These are phyloP conservation scores for Tricholoma terreum DNA, from an alignment of 768 basidiomycete genomes.

Conservation along the genomic window DNA sequence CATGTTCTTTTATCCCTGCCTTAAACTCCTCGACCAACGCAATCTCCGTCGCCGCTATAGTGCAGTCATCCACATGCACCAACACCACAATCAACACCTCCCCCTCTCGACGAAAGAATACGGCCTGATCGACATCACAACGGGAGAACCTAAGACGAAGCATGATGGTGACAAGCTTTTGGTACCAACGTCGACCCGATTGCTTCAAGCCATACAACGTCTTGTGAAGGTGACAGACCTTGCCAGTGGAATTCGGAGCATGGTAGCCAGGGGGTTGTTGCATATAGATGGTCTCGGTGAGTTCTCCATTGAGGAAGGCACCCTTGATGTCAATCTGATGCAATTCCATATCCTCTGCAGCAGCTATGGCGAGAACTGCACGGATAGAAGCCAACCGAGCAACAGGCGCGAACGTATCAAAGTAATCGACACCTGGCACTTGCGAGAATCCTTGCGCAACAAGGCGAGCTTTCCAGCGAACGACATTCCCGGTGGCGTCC, in stretches of 20 bases:
- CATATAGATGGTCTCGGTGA: too few species aligned
- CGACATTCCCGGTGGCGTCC: conserved; percentile 26
- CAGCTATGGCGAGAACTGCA: conserved; percentile 26
- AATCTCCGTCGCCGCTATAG: conserved; percentile 22
- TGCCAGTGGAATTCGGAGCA: too few species aligned
- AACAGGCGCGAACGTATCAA: too few species aligned
- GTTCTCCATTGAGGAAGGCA: neutral
- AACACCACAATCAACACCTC: conserved; percentile 28
- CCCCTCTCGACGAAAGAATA: neutral
- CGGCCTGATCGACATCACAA: conserved; percentile 1
- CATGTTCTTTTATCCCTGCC: neutral
- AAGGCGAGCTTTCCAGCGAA: conserved; percentile 23
- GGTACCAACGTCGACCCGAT: conserved; percentile 19
- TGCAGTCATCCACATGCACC: conserved; percentile 19
- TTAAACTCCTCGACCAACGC: neutral
- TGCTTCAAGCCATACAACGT: conserved; percentile 30
- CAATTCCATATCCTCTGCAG: conserved; percentile 3
- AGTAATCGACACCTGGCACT: too few species aligned
- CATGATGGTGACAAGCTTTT: conserved; percentile 6
- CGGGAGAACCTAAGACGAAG: neutral
- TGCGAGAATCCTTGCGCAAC: too few species aligned
- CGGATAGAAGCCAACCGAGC: conserved; percentile 12
- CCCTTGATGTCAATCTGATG: neutral
- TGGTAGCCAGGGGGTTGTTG: too few species aligned
- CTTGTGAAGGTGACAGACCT: conserved; percentile 20